phyloP scores from a whole-genome alignment of 495 filamentous ascomycete genomes.

The Amniculicola lignicola region DNA sequence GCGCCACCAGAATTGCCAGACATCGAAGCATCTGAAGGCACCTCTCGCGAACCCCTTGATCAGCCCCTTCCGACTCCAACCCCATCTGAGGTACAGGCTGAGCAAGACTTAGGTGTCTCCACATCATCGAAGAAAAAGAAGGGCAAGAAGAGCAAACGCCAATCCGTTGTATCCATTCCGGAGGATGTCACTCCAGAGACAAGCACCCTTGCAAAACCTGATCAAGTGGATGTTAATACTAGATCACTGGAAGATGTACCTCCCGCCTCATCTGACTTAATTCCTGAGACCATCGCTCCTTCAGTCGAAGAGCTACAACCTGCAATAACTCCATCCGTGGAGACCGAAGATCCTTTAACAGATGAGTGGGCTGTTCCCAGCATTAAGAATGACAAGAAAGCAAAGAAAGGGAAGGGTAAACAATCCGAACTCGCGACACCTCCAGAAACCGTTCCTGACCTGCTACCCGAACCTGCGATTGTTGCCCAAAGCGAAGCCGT shows the following conservation, averaged over 20 bases:
- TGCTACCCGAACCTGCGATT: too few relatives aligned
- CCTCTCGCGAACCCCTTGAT: too few relatives aligned
- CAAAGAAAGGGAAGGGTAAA: conserved; percentile 31
- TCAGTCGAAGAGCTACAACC: too few relatives aligned
- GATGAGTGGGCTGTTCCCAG: conserved; percentile 13
- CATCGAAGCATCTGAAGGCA: too few relatives aligned
- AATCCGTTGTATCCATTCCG: background rate
- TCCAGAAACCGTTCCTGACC: too few relatives aligned
- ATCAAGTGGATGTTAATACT: background rate
- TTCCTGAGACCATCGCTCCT: too few relatives aligned
- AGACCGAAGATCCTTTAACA: background rate
- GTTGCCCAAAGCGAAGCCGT: too few relatives aligned
- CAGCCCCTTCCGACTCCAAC: too few relatives aligned
- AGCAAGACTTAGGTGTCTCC: background rate
- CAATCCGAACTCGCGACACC: conserved; percentile 17
- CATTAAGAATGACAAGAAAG: conserved; percentile 19
- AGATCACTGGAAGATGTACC: too few relatives aligned
- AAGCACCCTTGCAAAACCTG: background rate
- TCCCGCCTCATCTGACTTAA: too few relatives aligned
- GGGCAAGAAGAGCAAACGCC: conserved; percentile 12
- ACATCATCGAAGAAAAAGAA: conserved; percentile 11
- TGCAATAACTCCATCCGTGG: too few relatives aligned
- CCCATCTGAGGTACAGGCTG: background rate
- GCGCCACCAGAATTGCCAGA: too few relatives aligned
- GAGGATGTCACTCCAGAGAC: conserved; percentile 2